Percentiles rank a stretch among this genome's conserved stretches.
These are phyloP conservation scores for Trametes cingulata DNA, from an alignment of 768 basidiomycete species.

Conservation along the genomic window DNA sequence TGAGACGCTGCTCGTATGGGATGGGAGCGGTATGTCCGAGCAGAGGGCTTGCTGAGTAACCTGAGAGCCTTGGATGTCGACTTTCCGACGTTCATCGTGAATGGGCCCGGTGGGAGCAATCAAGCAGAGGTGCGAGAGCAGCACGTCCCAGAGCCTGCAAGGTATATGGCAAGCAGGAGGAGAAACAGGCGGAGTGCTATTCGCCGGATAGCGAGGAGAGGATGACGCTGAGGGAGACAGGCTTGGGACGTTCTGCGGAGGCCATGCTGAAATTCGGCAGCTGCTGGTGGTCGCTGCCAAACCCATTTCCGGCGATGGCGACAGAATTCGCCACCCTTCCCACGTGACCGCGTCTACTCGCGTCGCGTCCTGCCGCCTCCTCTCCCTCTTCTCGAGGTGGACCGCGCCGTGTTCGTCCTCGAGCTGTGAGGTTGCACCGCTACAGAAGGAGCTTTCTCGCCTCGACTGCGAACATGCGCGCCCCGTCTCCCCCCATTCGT, in stretches of 20 bases:
- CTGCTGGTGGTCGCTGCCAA: not conserved
- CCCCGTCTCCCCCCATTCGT: too few species aligned
- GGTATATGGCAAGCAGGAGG: not conserved
- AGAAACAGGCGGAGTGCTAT: not conserved
- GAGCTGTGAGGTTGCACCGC: too few species aligned
- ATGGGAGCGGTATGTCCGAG: conserved; percentile 4
- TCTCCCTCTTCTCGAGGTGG: too few species aligned
- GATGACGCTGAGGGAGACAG: conserved; percentile 7
- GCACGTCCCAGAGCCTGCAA: not conserved
- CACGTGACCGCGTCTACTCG: conserved; percentile 18
- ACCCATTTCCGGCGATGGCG: conserved; percentile 21
- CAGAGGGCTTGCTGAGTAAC: conserved; percentile 6
- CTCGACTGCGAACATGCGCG: too few species aligned
- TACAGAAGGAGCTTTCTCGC: too few species aligned
- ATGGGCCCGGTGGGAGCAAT: not conserved
- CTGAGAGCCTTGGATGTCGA: conserved; percentile 7
- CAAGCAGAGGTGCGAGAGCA: too few species aligned
- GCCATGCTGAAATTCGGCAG: not conserved
- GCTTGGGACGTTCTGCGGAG: not conserved
- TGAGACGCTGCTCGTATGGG: conserved; percentile 14
- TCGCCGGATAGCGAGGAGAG: conserved; percentile 1
- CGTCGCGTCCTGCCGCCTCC: too few species aligned
- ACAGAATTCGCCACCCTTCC: conserved; percentile 21
- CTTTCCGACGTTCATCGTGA: conserved; percentile 12
- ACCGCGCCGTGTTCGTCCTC: too few species aligned